Evolutionary conservation across 2,329 filamentous ascomycete genomes (phyloP).

Genomic region (Teratosphaeriaceae sp.): DNA sequence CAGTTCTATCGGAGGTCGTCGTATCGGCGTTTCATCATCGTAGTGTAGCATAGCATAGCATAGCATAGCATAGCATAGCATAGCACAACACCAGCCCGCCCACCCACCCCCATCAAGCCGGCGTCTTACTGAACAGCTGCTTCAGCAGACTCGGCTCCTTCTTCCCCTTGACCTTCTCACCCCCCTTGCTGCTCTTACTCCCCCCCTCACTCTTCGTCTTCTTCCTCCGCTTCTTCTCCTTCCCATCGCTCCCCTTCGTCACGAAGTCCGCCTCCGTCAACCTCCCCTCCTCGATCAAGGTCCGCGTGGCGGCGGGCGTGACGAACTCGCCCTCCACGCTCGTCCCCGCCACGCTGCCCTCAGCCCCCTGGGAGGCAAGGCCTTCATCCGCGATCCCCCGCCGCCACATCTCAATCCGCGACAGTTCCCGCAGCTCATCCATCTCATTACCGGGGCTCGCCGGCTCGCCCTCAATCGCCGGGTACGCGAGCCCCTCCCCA

Average conservation of each 20-base stretch:
- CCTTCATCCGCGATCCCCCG: conserved; percentile 53
- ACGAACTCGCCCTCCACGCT: conserved; percentile 61
- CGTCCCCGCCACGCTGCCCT: conserved; percentile 48
- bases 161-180: conserved; percentile 14
- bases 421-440: conserved; percentile 53
- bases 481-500: conserved; percentile 8
- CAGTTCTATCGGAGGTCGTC: too few relatives aligned
- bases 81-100: not conserved
- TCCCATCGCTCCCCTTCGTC: conserved; percentile 26
- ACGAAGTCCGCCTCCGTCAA: conserved; percentile 42
- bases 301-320: conserved; percentile 48
- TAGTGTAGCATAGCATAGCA: too few relatives aligned
- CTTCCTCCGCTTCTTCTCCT: conserved; percentile 25
- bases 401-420: conserved; percentile 56
- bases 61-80: conserved; percentile 1
- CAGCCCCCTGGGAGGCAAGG: too few relatives aligned
- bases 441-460: conserved; percentile 31
- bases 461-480: conserved; percentile 6
- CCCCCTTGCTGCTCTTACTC: conserved; percentile 34
- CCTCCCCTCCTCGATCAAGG: conserved; percentile 39
- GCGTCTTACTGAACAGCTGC: conserved; percentile 34
- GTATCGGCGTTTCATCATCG: too few relatives aligned
- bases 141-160: conserved; percentile 38
- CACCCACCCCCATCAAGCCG: conserved; percentile 5
- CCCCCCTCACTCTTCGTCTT: too few relatives aligned